Percentiles rank a stretch among this genome's conserved stretches.
Evolutionary conservation across 169 alveolate species (phyloP).

Genomic region (Amoebophrya sp.): DNA sequence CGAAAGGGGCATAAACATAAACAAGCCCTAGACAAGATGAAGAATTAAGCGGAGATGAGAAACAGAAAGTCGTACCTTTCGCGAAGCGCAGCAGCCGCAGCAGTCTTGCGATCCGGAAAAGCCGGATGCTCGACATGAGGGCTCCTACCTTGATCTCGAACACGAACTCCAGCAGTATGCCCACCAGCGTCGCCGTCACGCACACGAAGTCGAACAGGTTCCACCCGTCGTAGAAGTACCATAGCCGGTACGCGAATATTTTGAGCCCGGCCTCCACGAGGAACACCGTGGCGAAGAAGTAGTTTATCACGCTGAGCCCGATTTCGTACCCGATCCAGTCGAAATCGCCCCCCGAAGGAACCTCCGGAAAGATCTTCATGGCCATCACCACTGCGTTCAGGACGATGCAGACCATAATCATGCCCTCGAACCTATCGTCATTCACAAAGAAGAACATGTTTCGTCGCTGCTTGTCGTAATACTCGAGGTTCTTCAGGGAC

Average conservation of each 20-base stretch:
- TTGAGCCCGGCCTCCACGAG: constrained; percentile 18
- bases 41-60: too few species aligned
- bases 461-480: not conserved
- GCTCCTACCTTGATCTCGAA: not conserved
- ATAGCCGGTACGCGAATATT: constrained; percentile 22
- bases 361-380: not conserved
- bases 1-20: too few species aligned
- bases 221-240: constrained; percentile 26
- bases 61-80: constrained; percentile 15
- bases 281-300: constrained; percentile 17
- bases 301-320: constrained; percentile 1
- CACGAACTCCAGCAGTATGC: not conserved
- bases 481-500: not conserved
- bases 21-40: too few species aligned
- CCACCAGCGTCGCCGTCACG: not conserved
- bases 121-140: not conserved
- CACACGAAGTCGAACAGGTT: constrained; percentile 24
- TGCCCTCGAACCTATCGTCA: constrained; percentile 16
- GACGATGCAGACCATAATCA: constrained; percentile 17
- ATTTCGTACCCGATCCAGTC: not conserved
- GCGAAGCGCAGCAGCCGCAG: constrained; percentile 22
- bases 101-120: constrained; percentile 20
- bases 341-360: not conserved
- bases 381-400: constrained; percentile 16
- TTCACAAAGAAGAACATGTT: constrained; percentile 18